phyloP scores from a whole-genome alignment of 169 alveolate species.

The Cryptosporidium felis region DNA sequence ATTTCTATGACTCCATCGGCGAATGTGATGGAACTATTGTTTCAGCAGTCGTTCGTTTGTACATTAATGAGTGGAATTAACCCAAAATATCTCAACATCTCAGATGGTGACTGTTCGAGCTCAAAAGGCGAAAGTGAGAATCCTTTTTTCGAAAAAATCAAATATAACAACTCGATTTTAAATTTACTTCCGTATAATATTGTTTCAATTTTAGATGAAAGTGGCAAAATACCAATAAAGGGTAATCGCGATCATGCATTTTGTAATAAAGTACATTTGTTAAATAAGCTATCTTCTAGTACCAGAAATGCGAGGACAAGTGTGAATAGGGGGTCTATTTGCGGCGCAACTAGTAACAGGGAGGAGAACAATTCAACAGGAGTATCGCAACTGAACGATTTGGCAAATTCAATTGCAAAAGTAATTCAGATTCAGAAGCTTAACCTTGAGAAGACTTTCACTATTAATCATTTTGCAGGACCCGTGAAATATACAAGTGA shows the following conservation, averaged over 20 bases:
- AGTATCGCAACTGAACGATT: background rate
- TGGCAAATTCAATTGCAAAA: background rate
- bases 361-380: background rate
- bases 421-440: conserved; percentile 46
- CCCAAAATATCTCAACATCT: conserved; percentile 29
- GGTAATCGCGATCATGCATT: conserved; percentile 62
- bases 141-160: conserved; percentile 23
- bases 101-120: background rate
- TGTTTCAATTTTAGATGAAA: conserved; percentile 63
- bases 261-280: conserved; percentile 41
- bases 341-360: background rate
- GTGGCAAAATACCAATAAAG: conserved; percentile 63
- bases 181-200: conserved; percentile 28
- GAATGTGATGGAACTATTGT: conserved; percentile 46
- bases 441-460: conserved; percentile 73
- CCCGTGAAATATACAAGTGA: conserved; percentile 74
- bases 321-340: conserved; percentile 15
- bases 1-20: conserved; percentile 33
- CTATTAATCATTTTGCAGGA: conserved; percentile 78
- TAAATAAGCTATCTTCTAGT: conserved; percentile 1
- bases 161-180: conserved; percentile 6
- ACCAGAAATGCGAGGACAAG: conserved; percentile 1
- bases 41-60: conserved; percentile 67
- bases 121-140: background rate
- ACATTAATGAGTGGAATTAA: conserved; percentile 62